Percentiles rank a stretch among this genome's conserved stretches.
Evolutionary conservation across 768 basidiomycete species (phyloP).

Genomic region (Naganishia randhawae): DNA sequence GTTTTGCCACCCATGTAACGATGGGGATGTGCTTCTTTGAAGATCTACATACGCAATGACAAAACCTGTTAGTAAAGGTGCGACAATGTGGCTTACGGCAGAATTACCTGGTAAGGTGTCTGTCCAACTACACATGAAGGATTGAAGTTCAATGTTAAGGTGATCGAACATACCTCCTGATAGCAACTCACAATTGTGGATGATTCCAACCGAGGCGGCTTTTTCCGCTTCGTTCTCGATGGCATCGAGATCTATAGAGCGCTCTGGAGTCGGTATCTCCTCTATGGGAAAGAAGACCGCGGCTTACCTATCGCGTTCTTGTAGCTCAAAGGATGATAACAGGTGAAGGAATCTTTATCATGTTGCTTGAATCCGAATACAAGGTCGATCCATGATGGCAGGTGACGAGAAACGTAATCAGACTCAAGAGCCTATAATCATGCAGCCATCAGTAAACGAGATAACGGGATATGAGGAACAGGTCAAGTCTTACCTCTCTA

Average conservation of each 20-base stretch:
- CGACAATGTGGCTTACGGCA: background rate
- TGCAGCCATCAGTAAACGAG: background rate
- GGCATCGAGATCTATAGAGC: conserved; percentile 63
- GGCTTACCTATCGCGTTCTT: conserved; percentile 67
- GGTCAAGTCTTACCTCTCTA: conserved; percentile 58
- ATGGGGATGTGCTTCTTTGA: conserved; percentile 68
- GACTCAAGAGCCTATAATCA: conserved; percentile 73
- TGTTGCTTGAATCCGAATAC: conserved; percentile 66
- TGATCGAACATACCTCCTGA: no score
- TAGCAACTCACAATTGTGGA: conserved; percentile 72
- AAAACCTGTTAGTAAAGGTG: background rate
- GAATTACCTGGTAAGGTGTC: conserved; percentile 19
- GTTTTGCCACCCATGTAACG: conserved; percentile 67
- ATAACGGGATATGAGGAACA: background rate
- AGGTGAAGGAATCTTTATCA: conserved; percentile 71
- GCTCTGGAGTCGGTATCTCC: background rate
- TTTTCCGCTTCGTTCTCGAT: conserved; percentile 82
- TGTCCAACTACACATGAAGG: conserved; percentile 8
- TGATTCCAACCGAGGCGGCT: conserved; percentile 89
- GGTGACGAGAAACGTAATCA: conserved; percentile 72
- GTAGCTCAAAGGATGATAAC: conserved; percentile 89
- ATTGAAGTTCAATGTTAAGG: conserved; percentile 9
- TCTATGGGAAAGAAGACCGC: background rate
- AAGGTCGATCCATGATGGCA: conserved; percentile 88
- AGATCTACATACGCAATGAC: conserved; percentile 59